Conservation (phyloP, 164 flowering plant genomes). For the Umbellularia californica region DNA sequence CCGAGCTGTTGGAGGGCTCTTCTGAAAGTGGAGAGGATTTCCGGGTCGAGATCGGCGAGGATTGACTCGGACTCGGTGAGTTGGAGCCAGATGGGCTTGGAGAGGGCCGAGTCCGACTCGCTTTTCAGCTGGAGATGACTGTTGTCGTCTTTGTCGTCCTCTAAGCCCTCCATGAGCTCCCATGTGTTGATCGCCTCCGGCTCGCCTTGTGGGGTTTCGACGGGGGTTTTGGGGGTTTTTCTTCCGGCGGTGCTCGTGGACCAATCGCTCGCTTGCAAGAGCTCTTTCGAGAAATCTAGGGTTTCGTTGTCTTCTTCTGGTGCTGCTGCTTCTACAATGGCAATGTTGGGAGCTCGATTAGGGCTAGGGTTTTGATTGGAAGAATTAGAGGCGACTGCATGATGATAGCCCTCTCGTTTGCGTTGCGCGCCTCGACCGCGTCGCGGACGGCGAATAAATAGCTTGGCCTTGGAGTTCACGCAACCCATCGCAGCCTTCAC, state of each 20-base stretch:
- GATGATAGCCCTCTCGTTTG: constrained; percentile 50
- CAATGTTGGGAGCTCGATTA: no score
- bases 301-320: no score
- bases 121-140: constrained; percentile 38
- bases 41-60: constrained; percentile 53
- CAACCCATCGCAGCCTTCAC: constrained; percentile 49
- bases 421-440: constrained; percentile 11
- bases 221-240: constrained; percentile 54
- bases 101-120: not conserved
- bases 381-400: constrained; percentile 59
- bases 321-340: not conserved
- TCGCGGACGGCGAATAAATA: constrained; percentile 32
- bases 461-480: constrained; percentile 63
- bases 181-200: constrained; percentile 81
- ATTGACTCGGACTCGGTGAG: constrained; percentile 17
- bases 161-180: constrained; percentile 95
- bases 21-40: constrained; percentile 46
- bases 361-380: constrained; percentile 19
- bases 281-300: no score
- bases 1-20: constrained; percentile 52
- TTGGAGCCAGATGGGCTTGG: constrained; percentile 34
- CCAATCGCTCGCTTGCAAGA: constrained; percentile 63
- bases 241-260: constrained; percentile 47
- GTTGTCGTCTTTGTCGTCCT: constrained; percentile 51
- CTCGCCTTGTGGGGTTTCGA: constrained; percentile 69